A percentile compares a stretch with the other conserved stretches of the same genome.
Conservation (phyloP, 192 early-diverging fungal genomes). For the Powellomyces hirtus region DNA sequence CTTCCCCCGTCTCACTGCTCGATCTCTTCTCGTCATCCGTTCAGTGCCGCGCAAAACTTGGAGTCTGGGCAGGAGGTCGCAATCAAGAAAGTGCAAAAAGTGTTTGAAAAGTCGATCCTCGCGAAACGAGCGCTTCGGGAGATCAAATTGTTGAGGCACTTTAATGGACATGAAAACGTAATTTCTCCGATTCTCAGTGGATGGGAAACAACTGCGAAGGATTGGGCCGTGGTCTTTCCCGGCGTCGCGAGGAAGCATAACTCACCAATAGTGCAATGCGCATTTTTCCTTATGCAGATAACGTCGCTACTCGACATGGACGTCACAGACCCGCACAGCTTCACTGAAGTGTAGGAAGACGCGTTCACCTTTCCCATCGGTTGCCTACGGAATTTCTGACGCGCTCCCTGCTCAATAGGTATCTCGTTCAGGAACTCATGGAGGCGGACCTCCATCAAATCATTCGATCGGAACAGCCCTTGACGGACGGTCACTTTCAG, state of each 20-base stretch:
- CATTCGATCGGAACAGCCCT: slow-evolving; percentile 74
- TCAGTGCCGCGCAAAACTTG: slow-evolving; percentile 79
- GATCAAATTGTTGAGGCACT: slow-evolving; percentile 88
- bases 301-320: slow-evolving; percentile 66
- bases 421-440: slow-evolving; percentile 73
- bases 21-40: not conserved
- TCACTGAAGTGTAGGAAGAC: slow-evolving; percentile 47
- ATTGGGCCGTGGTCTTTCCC: not conserved
- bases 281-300: slow-evolving; percentile 39
- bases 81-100: slow-evolving; percentile 86
- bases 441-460: slow-evolving; percentile 90
- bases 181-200: slow-evolving; percentile 15
- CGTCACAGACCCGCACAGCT: slow-evolving; percentile 54
- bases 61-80: slow-evolving; percentile 83
- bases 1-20: too few species aligned
- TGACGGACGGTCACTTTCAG: slow-evolving; percentile 87
- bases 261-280: too few species aligned
- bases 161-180: slow-evolving; percentile 93
- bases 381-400: not conserved
- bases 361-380: too few species aligned
- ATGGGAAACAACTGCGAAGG: not conserved
- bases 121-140: slow-evolving; percentile 88
- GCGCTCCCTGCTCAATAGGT: slow-evolving; percentile 11
- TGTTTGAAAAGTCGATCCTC: slow-evolving; percentile 81
- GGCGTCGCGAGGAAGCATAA: too few species aligned